These are phyloP conservation scores for Colletotrichum echinochloae DNA, from an alignment of 2,329 filamentous ascomycete genomes.

Conservation along the genomic window DNA sequence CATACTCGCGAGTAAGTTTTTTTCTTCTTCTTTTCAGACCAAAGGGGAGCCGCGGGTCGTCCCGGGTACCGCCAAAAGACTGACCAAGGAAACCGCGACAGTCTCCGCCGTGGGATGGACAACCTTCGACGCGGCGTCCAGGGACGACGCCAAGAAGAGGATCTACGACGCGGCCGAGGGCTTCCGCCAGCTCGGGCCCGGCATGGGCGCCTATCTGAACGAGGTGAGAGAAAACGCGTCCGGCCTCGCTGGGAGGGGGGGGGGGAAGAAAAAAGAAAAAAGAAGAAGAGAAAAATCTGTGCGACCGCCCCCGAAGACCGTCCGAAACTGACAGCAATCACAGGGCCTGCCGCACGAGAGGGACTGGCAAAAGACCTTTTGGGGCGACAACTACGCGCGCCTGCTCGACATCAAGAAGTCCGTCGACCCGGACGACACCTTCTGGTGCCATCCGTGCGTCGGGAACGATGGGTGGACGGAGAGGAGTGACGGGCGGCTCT, in stretches of 20 bases:
- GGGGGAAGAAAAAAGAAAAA: no score
- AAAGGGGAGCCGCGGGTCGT: accelerated
- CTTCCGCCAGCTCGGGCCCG: constrained; percentile 45
- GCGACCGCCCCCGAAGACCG: no score
- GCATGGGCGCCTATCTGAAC: constrained; percentile 37
- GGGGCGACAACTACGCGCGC: constrained; percentile 35
- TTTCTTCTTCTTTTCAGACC: no score
- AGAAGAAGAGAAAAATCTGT: no score
- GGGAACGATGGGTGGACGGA: constrained; percentile 34
- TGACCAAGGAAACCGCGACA: constrained; percentile 39
- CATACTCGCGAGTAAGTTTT: constrained; percentile 54
- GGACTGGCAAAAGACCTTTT: constrained; percentile 39
- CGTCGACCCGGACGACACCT: constrained; percentile 31
- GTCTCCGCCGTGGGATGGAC: constrained; percentile 46
- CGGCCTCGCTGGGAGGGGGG: no score
- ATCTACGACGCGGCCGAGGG: constrained; percentile 49
- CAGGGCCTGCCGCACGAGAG: constrained; percentile 33
- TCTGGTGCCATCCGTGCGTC: constrained; percentile 36
- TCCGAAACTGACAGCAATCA: not conserved
- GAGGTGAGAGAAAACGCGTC: constrained; percentile 38
- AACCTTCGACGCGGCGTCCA: constrained; percentile 50
- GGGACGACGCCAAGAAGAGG: constrained; percentile 43
- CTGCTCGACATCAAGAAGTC: constrained; percentile 34
- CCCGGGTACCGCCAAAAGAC: not conserved
- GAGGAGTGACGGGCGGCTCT: constrained; percentile 15